phyloP scores from a whole-genome alignment of 1,284 basidiomycete genomes.

The Ceratobasidium sp. region DNA sequence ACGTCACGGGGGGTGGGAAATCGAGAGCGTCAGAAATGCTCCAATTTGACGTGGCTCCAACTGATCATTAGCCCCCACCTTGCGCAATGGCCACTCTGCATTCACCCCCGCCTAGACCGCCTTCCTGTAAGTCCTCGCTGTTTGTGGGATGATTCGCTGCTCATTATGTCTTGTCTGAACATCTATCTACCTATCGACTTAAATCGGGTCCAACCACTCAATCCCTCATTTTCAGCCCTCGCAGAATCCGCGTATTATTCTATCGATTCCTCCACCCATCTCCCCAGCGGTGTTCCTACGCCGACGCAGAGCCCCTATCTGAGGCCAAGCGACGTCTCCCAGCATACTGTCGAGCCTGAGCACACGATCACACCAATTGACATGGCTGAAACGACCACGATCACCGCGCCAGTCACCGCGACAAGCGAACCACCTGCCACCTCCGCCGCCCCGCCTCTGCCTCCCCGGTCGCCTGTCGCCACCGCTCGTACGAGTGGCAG shows the following conservation, averaged over 20 bases:
- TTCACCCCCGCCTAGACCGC: background rate
- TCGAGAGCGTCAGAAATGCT: background rate
- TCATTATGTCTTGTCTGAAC: conserved; percentile 4
- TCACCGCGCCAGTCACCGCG: background rate
- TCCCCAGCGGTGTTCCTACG: conserved; percentile 23
- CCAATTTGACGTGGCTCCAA: conserved; percentile 10
- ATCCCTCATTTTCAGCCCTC: background rate
- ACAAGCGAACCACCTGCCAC: background rate
- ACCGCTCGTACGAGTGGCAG: background rate
- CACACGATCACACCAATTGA: conserved; percentile 28
- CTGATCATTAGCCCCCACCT: background rate
- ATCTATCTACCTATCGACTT: background rate
- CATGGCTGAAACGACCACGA: background rate
- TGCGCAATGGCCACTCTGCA: background rate
- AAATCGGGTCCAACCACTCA: background rate
- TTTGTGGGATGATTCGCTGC: background rate
- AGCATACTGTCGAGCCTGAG: conserved; percentile 14
- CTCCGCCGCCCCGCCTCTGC: background rate
- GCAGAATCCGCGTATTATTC: conserved; percentile 30
- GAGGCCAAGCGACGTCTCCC: conserved; percentile 22
- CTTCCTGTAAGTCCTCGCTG: conserved; percentile 16
- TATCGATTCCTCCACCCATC: conserved; percentile 17
- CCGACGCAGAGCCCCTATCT: conserved; percentile 26
- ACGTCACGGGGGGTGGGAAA: conserved; percentile 23
- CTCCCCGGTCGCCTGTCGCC: background rate